Evolutionary conservation across 2,329 filamentous ascomycete species (phyloP).

Genomic region (Ophiostoma sp.): DNA sequence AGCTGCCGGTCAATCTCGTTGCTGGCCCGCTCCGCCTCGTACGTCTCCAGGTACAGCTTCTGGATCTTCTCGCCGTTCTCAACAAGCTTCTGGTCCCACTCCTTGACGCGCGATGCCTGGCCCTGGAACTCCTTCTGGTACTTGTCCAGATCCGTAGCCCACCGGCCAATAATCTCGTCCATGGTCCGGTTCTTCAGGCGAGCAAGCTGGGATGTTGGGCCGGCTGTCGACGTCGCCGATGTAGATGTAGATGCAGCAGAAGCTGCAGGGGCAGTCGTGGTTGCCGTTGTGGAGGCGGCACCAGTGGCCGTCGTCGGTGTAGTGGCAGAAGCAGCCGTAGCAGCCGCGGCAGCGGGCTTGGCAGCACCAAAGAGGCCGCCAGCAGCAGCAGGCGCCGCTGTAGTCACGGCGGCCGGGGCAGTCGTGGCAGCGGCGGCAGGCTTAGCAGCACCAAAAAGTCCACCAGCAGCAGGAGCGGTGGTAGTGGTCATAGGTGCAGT

Average conservation of each 20-base stretch:
- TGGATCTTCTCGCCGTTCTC: constrained; percentile 94
- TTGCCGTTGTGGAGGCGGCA: constrained; percentile 33
- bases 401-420: constrained; percentile 11
- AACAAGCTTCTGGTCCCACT: constrained; percentile 88
- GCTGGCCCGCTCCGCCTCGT: constrained; percentile 88
- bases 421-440: not conserved
- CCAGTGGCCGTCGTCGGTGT: constrained; percentile 32
- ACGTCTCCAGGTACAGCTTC: constrained; percentile 84
- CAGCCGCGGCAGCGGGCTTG: constrained; percentile 25
- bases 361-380: constrained; percentile 19
- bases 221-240: constrained; percentile 61
- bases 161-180: constrained; percentile 96
- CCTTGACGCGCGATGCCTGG: constrained; percentile 78
- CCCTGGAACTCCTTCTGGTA: constrained; percentile 96
- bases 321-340: constrained; percentile 29
- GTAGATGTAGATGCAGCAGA: constrained; percentile 24
- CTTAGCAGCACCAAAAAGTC: constrained; percentile 18
- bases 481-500: constrained; percentile 4
- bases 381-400: constrained; percentile 14
- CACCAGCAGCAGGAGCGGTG: constrained; percentile 10
- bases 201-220: constrained; percentile 77
- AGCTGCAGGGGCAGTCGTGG: constrained; percentile 31
- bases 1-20: constrained; percentile 92
- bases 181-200: constrained; percentile 97
- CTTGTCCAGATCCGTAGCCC: constrained; percentile 90